Base-by-base conservation (phyloP, 306 rosid genomes). In the Clitoria ternatea region DNA sequence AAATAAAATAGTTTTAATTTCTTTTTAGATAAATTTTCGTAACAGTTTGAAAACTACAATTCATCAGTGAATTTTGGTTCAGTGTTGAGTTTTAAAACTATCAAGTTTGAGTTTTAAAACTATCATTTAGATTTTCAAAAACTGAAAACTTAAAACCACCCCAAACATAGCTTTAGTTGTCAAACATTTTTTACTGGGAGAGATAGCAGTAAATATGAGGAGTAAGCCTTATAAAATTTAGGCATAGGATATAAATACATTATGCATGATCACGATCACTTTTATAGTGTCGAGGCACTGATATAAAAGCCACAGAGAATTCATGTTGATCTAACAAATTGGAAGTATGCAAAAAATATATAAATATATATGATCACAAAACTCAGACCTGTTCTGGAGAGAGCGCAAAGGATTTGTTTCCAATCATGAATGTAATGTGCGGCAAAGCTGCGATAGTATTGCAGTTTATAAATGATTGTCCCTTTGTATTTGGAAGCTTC, bases 401-500 rank as follows among this genome's bases (percentile, higher is more conserved):
- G 62, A 90, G 84, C 30, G 89, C 26, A 73, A 87, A 90, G 48
- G 82, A 65, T 50, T 65, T 85, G 83, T 87, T 80, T 74, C 84
- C 91, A 62, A 90, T 82, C 0, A 68, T 77, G 74, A 90, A 87
- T 44, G 89, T 62, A 37, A 90, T 48, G 61, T 74, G 29, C 12
- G 96, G 96, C 88, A 87, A 53, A 64, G 65, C 17, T 9, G 84
- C 75, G 55, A 85, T 39, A 5, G 27, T 55, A 8, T 82, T 66
- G 52, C 96, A 90, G 82, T 85, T 36, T 73, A 87, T 64, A 55
- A 82, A 85, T 24, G 92, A 84, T 10, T 80, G 83, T 80, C 82
- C 83, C 1, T 49, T 20, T 0, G 91, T 92, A 84, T 83, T 80
- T 2, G 96, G 96, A 40, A 90, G 89, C 85, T 62, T 85, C 78